Percentiles rank a stretch among this genome's conserved stretches.
These are phyloP conservation scores for Entamoeba moshkovskii DNA, from an alignment of 208 protist species.

Conservation along the genomic window DNA sequence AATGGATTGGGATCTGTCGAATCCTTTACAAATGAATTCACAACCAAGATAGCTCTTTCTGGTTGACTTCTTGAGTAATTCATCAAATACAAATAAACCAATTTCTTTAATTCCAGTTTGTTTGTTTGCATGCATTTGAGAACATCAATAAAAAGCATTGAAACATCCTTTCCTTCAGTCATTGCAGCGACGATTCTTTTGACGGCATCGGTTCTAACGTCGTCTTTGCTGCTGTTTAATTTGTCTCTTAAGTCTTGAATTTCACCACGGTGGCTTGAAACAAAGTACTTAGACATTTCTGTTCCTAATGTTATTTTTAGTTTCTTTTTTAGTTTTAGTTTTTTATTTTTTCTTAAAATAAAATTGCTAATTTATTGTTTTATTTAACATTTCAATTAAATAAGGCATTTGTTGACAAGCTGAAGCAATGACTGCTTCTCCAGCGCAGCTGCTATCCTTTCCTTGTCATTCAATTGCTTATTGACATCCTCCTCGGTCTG, in stretches of 20 bases:
- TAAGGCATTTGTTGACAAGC: not conserved
- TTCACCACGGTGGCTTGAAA: not conserved
- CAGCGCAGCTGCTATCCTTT: slow-evolving; percentile 83
- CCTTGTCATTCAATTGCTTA: slow-evolving; percentile 95
- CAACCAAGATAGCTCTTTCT: slow-evolving; percentile 82
- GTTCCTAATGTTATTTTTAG: no score
- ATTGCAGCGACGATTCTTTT: slow-evolving; percentile 89
- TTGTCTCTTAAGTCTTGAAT: not conserved
- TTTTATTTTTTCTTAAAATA: no score
- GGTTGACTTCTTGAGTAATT: slow-evolving; percentile 85
- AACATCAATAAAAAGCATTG: slow-evolving; percentile 68
- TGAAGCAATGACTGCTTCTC: slow-evolving; percentile 43
- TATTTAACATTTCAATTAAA: no score
- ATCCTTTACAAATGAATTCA: slow-evolving; percentile 61
- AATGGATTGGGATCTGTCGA: slow-evolving; percentile 74
- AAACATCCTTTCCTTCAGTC: slow-evolving; percentile 91
- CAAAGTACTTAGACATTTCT: not conserved
- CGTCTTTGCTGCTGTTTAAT: not conserved
- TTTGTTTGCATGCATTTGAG: slow-evolving; percentile 73
- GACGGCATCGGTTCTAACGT: slow-evolving; percentile 35
- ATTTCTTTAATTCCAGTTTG: slow-evolving; percentile 86
- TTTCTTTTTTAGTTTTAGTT: no score
- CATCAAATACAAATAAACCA: slow-evolving; percentile 93
- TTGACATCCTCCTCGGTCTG: slow-evolving; percentile 77
- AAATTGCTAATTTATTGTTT: no score